Percentiles rank a stretch among this genome's conserved stretches.
These are phyloP conservation scores for Mucor saturninus DNA, from an alignment of 371 early-diverging fungal species.

Conservation along the genomic window DNA sequence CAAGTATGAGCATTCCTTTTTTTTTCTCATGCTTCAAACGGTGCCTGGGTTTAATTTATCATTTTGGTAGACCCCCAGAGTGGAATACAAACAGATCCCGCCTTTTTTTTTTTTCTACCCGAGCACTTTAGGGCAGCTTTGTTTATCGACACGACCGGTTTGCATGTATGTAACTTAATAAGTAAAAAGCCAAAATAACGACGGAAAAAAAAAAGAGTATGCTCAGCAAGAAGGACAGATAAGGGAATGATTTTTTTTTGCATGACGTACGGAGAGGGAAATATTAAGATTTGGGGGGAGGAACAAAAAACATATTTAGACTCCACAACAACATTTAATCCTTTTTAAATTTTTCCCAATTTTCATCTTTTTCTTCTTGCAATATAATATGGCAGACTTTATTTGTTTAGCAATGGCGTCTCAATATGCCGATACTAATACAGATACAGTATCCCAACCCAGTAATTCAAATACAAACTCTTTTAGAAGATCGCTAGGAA, in stretches of 20 bases:
- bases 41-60: no score
- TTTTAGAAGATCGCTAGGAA: conserved; percentile 26
- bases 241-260: conserved; percentile 5
- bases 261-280: conserved; percentile 13
- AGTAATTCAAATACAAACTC: background rate
- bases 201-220: no score
- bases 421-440: conserved; percentile 24
- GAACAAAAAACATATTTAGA: background rate
- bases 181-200: no score
- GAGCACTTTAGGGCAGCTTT: no score
- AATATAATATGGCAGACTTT: conserved; percentile 30
- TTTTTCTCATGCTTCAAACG: no score
- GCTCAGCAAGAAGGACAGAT: conserved; percentile 1
- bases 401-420: conserved; percentile 36
- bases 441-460: background rate
- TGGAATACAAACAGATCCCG: no score
- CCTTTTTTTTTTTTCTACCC: no score
- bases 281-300: background rate
- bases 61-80: no score
- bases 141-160: no score
- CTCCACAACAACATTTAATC: conserved; percentile 4
- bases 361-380: background rate
- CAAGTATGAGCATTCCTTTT: no score
- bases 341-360: background rate
- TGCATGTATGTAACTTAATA: no score